Conservation (phyloP, 2,329 filamentous ascomycete species). For the Metarhizium brunneum region DNA sequence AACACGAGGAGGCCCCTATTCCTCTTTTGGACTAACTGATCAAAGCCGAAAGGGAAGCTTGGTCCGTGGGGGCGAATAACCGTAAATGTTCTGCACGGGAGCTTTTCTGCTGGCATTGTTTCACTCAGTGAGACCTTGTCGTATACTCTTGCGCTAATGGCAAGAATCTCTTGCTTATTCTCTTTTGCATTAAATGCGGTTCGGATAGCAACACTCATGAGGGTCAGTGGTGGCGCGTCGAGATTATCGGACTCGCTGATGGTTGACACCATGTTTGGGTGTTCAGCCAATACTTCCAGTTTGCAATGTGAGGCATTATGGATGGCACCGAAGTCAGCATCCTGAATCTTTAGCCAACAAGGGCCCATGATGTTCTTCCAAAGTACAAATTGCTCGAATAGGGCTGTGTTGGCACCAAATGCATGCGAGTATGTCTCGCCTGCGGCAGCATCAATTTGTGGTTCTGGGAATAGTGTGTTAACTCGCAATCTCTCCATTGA, state of each 20-base stretch:
- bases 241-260: conserved; percentile 70
- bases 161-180: conserved; percentile 93
- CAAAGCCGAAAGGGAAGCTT: conserved; percentile 79
- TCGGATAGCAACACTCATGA: conserved; percentile 91
- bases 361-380: conserved; percentile 99
- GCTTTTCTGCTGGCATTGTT: conserved; percentile 77
- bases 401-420: conserved; percentile 84
- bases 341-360: conserved; percentile 89
- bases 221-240: conserved; percentile 75
- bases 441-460: conserved; percentile 57
- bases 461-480: conserved; percentile 35
- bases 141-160: conserved; percentile 86
- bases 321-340: conserved; percentile 72
- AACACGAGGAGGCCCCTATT: conserved; percentile 70
- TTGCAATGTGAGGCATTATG: conserved; percentile 97
- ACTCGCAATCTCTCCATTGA: not conserved
- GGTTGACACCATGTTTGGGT: conserved; percentile 66
- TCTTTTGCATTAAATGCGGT: conserved; percentile 83
- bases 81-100: conserved; percentile 86
- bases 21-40: conserved; percentile 61
- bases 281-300: conserved; percentile 73
- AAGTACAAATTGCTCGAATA: conserved; percentile 97
- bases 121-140: conserved; percentile 82
- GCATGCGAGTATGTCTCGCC: conserved; percentile 91
- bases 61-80: conserved; percentile 72